Evolutionary conservation across 1,139 yeast species (phyloP).

Genomic region (Citeromyces hawaiiensis): DNA sequence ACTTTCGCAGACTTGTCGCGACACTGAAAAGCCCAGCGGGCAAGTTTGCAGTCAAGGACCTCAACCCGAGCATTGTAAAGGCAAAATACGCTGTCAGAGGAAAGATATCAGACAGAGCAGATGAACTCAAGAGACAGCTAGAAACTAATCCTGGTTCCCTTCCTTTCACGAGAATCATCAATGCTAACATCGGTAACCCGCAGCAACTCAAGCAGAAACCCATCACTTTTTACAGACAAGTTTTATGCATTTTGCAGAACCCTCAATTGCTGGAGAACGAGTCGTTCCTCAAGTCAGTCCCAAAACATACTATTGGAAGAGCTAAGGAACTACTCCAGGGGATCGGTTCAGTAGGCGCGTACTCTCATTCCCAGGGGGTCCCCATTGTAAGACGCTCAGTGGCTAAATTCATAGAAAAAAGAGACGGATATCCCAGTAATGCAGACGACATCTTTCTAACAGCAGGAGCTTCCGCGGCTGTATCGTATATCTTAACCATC

Average conservation of each 20-base stretch:
- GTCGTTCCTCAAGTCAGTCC: slow-evolving; percentile 25
- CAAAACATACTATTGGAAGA: slow-evolving; percentile 60
- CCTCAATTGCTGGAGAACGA: slow-evolving; percentile 46
- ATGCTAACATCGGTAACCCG: slow-evolving; percentile 94
- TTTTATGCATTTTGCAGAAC: slow-evolving; percentile 71
- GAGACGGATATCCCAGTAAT: slow-evolving; percentile 57
- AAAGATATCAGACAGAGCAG: slow-evolving; percentile 84
- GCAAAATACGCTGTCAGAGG: slow-evolving; percentile 97
- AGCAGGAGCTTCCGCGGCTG: slow-evolving; percentile 91
- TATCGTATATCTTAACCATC: slow-evolving; percentile 58
- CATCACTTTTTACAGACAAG: slow-evolving; percentile 89
- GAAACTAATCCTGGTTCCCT: slow-evolving; percentile 40
- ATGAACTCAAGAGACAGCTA: slow-evolving; percentile 53
- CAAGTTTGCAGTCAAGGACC: slow-evolving; percentile 27
- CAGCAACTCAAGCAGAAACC: slow-evolving; percentile 94
- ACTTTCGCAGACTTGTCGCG: background rate
- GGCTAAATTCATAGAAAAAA: slow-evolving; percentile 59
- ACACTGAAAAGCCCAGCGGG: slow-evolving; percentile 11
- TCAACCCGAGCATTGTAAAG: slow-evolving; percentile 61
- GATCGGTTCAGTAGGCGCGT: slow-evolving; percentile 84
- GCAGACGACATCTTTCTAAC: slow-evolving; percentile 73
- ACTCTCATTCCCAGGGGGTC: slow-evolving; percentile 87
- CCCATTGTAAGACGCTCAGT: slow-evolving; percentile 57
- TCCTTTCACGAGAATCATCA: slow-evolving; percentile 68
- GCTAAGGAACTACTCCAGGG: slow-evolving; percentile 47